These are phyloP conservation scores for Pythium graminicola DNA, from an alignment of 352 stramenopile species.

Conservation along the genomic window DNA sequence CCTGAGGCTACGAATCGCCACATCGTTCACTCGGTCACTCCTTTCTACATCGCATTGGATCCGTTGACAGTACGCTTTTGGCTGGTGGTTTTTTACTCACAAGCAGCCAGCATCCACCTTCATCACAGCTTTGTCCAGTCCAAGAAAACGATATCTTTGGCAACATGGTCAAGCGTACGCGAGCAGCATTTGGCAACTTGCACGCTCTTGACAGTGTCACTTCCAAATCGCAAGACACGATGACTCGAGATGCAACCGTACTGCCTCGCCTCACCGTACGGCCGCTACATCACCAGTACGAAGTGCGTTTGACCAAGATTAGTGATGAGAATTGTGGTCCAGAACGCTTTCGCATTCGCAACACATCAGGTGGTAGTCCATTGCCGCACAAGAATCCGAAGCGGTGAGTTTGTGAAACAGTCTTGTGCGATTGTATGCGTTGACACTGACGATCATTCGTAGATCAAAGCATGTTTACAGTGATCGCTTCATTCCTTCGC, in stretches of 20 bases:
- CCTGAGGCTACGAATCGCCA: background rate
- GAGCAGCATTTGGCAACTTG: conserved; percentile 13
- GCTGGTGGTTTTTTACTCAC: no score
- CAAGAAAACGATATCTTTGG: conserved; percentile 24
- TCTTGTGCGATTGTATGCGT: background rate
- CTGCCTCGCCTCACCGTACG: conserved; percentile 19
- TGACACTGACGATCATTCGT: background rate
- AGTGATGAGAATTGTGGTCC: conserved; percentile 19
- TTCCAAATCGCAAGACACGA: background rate
- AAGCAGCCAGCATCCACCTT: no score
- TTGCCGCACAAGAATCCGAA: conserved; percentile 47
- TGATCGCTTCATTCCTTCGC: conserved; percentile 81
- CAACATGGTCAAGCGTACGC: background rate
- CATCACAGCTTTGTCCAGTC: background rate
- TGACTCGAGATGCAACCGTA: conserved; percentile 17
- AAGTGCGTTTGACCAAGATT: conserved; percentile 19
- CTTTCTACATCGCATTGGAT: conserved; percentile 1
- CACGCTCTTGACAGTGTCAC: background rate
- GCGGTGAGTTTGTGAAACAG: conserved; percentile 24
- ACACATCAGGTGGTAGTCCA: conserved; percentile 19
- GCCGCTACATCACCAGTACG: conserved; percentile 50
- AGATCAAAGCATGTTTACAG: conserved; percentile 83
- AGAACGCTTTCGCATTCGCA: conserved; percentile 9
- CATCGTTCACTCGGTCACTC: background rate
- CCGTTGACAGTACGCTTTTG: conserved; percentile 1